Percentiles rank a stretch among this genome's conserved stretches.
Evolutionary conservation across 2,329 filamentous ascomycete species (phyloP).

Genomic region (Xylaria multiplex): DNA sequence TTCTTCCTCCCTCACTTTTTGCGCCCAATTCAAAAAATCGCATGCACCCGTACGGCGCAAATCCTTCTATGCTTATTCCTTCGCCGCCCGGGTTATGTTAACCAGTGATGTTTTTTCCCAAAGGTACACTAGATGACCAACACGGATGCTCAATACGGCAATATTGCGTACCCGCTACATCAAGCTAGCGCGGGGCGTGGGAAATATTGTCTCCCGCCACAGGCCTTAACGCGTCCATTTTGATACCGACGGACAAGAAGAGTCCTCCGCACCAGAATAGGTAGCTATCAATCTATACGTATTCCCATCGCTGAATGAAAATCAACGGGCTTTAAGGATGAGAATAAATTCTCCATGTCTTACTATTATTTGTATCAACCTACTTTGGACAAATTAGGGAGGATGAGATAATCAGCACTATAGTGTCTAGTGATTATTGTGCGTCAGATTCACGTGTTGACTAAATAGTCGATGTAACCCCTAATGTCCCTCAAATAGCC

Average conservation of each 20-base stretch:
- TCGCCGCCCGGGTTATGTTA: not conserved
- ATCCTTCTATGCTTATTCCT: slow-evolving; percentile 18
- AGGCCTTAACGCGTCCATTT: not conserved
- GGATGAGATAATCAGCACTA: slow-evolving; percentile 8
- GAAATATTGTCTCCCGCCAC: not conserved
- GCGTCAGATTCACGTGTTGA: slow-evolving; percentile 7
- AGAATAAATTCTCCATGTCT: not conserved
- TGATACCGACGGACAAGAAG: not conserved
- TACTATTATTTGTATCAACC: not conserved
- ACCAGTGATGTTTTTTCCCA: not conserved
- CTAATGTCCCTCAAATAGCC: slow-evolving; percentile 7
- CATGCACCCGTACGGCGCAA: not conserved
- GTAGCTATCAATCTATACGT: not conserved
- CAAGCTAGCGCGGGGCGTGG: slow-evolving; percentile 1
- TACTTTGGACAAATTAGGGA: not conserved
- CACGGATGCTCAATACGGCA: not conserved
- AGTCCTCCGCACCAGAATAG: not conserved
- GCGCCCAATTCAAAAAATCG: no score
- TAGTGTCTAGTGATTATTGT: not conserved
- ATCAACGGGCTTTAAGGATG: not conserved
- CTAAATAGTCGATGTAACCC: not conserved
- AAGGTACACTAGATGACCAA: no score
- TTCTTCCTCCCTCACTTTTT: not conserved
- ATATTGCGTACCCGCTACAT: not conserved
- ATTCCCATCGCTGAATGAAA: no score